Base-by-base conservation (phyloP, 169 alveolate species). In the Plasmodium cynomolgi region DNA sequence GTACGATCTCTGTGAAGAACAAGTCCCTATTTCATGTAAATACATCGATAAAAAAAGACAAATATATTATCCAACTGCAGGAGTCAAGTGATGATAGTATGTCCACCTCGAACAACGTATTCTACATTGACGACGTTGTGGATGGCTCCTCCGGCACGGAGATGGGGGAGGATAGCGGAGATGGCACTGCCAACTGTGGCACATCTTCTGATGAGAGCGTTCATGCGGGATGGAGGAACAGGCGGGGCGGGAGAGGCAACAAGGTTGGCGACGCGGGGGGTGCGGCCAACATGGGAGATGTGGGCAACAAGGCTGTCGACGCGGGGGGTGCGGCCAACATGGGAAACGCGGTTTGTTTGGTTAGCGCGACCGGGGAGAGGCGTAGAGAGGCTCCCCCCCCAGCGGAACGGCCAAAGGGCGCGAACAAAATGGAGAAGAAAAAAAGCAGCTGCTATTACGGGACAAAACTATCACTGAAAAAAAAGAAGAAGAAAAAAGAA, bases 121-220 rank as follows among this genome's bases (percentile, higher is more conserved):
- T 86, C 37, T 86, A 75, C 68, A 58, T 86, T 4, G 93, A 86
- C 44, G 93, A 86, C 11, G 81, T 23, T 31, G 23, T 77, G 33
- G 82, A 77, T 86, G 56, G 81, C 20, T 86, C 93, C 31, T 26
- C 68, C 47, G 54, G 68, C 3, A 31, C 92, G 37, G 62, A 39
- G n/a, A 72, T 17, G 17, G 81, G 34, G 8, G 82, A n/a, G 68
- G 44, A 86, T 9, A 86, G 81, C 50, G 85, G 68, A 41, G 93
- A 50, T 50, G 62, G 41, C 20, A 74, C 20, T 34, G 62, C 71
- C 26, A 75, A 8, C n/a, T 50, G 26, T 41, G 81, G 56, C 50
- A 75, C 80, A 2, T n/a, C 58, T n/a, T 20, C 47, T 17, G 41
- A 34, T 29, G 72, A 13, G 93, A 34, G 34, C 41, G 29, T 56